Evolutionary conservation across 2,329 filamentous ascomycete species (phyloP), one percentile per base, ranked within the genome.

Genomic region (Fusarium tanahbumbuense): DNA sequence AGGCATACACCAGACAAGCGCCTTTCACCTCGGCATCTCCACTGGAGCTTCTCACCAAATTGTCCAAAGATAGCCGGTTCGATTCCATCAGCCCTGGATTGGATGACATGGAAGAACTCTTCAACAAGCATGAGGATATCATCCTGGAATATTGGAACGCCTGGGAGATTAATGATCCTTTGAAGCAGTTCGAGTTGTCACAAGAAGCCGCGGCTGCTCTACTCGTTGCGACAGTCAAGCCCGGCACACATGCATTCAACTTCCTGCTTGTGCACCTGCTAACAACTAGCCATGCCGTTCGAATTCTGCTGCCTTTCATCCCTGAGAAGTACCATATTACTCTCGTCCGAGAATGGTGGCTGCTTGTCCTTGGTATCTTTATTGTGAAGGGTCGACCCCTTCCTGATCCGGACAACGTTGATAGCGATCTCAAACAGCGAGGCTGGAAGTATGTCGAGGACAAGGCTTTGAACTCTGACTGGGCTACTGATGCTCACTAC

Each of bases 101-200:
- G 50, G 83, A 86, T 37, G 93, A 96, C 73, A 83, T 97, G 54
- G 84, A 89, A 7, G 81, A 81, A 4, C 82, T 98, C 10, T 91
- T 98, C 66, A 80, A 87, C 37, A 83, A 91, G 64, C 87, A 91
- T 55, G 91, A 95, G 75, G 84, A 86, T 16, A 85, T 90, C 0
- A 83, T 97, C 18, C 80, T 98, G 47, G 91, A 97, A 72, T 93
- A 98, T 82, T 98, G 94, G 93, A 96, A 97, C 71, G 90, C 92
- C 5, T 98, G 94, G 94, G 83, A 86, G 12, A 84, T 97, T 23
- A 81, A 85, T 11, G 85, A 94, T 64, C 91, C 92, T 1, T 84
- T 85, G n/a, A 85, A 87, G 70, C 91, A 94, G 75, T 97, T 98
- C 76, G 86, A 89, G 61, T 86, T 92, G 60, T 92, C 90, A 2